phyloP scores from a whole-genome alignment of 768 basidiomycete species.

The Filobasidium floriforme region DNA sequence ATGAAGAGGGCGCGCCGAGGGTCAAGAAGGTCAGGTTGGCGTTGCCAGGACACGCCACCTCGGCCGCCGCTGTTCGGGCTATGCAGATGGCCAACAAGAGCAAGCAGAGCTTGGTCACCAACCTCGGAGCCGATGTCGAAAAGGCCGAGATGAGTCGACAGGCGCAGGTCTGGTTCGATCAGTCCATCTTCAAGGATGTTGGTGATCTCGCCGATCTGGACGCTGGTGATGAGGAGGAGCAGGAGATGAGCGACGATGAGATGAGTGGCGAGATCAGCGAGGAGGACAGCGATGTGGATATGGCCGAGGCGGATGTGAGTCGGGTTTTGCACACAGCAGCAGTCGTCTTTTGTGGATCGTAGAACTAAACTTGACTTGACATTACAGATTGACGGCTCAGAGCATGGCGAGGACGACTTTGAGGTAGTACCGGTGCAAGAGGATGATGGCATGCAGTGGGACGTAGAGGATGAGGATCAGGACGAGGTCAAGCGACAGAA shows the following conservation, averaged over 20 bases:
- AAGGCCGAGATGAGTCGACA: slow-evolving; percentile 47
- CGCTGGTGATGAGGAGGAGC: slow-evolving; percentile 47
- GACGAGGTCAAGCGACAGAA: slow-evolving; percentile 60
- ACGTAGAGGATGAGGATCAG: slow-evolving; percentile 67
- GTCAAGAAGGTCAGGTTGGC: slow-evolving; percentile 22
- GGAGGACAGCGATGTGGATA: slow-evolving; percentile 38
- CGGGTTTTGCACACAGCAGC: slow-evolving; percentile 19
- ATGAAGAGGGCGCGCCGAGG: slow-evolving; percentile 37
- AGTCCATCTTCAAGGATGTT: slow-evolving; percentile 71
- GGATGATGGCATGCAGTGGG: slow-evolving; percentile 65
- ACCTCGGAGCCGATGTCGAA: slow-evolving; percentile 47
- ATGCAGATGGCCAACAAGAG: slow-evolving; percentile 23
- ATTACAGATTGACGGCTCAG: neutral
- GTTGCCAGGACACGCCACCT: slow-evolving; percentile 24
- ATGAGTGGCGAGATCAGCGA: slow-evolving; percentile 26
- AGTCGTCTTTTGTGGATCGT: neutral
- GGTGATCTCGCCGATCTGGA: slow-evolving; percentile 49
- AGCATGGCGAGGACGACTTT: slow-evolving; percentile 49
- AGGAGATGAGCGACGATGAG: slow-evolving; percentile 42
- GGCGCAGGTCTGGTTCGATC: slow-evolving; percentile 90
- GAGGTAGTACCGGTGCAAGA: slow-evolving; percentile 64
- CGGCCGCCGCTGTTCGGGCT: slow-evolving; percentile 16
- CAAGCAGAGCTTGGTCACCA: slow-evolving; percentile 47
- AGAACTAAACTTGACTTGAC: neutral
- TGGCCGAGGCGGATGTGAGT: slow-evolving; percentile 29